phyloP scores from a whole-genome alignment of 148 eudicot genomes.

The Rhododendron ferrugineum region DNA sequence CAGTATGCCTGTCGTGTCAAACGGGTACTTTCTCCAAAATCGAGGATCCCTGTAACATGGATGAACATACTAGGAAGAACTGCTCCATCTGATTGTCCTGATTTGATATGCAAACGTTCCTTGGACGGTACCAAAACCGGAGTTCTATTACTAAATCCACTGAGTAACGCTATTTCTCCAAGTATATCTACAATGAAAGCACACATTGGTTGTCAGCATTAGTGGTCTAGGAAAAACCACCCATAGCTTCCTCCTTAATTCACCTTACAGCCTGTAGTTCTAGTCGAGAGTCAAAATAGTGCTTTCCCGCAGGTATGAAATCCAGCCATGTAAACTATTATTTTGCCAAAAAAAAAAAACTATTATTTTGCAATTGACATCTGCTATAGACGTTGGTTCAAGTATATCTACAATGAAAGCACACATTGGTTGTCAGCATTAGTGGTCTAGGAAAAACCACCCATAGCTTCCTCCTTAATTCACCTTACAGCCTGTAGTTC shows the following conservation, averaged over 20 bases:
- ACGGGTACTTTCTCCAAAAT: not conserved
- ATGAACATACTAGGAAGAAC: not conserved
- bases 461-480: not conserved
- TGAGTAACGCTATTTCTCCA: not conserved
- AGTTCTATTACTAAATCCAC: not conserved
- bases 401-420: not conserved
- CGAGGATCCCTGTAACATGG: not conserved
- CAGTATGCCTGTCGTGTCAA: not conserved
- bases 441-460: not conserved
- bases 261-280: not conserved
- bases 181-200: not conserved
- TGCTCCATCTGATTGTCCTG: conserved; percentile 1
- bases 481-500: not conserved
- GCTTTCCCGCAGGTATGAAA: not conserved
- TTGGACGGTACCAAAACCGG: not conserved
- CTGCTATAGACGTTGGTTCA: too few relatives aligned
- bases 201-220: not conserved
- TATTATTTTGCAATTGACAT: conserved; percentile 8
- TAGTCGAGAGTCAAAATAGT: not conserved
- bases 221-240: not conserved
- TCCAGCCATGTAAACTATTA: not conserved
- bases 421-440: not conserved
- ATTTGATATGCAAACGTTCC: not conserved
- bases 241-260: not conserved
- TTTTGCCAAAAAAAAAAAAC: too few relatives aligned